phyloP scores from a whole-genome alignment of 208 protist genomes.

The Leishmania lainsoni region DNA sequence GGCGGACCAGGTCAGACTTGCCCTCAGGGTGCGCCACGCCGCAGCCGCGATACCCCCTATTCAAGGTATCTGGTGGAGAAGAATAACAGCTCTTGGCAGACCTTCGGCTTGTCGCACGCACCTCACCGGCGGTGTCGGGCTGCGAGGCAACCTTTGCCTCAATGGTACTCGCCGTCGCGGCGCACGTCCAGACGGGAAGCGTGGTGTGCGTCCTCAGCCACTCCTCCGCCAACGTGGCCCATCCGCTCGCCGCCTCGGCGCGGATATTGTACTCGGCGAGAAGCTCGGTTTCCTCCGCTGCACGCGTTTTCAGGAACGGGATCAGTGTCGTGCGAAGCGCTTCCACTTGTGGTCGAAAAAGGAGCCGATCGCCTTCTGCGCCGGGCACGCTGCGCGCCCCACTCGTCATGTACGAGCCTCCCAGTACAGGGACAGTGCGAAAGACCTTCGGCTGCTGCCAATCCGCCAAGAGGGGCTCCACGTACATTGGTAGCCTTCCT shows the following conservation, averaged over 20 bases:
- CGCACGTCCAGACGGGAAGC: slow-evolving; percentile 54
- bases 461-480: slow-evolving; percentile 77
- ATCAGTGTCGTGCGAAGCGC: slow-evolving; percentile 43
- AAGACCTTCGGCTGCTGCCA: slow-evolving; percentile 83
- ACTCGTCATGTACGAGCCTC: slow-evolving; percentile 48
- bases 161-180: slow-evolving; percentile 10
- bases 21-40: slow-evolving; percentile 61
- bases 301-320: slow-evolving; percentile 52
- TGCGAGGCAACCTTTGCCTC: slow-evolving; percentile 20
- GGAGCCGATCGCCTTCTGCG: slow-evolving; percentile 14
- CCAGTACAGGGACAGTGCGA: slow-evolving; percentile 54
- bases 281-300: slow-evolving; percentile 26
- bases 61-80: neutral
- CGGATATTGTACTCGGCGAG: slow-evolving; percentile 28
- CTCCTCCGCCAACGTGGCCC: slow-evolving; percentile 31
- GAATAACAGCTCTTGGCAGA: neutral
- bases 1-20: slow-evolving; percentile 48
- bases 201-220: slow-evolving; percentile 36
- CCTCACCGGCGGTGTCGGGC: neutral
- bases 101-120: neutral
- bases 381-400: neutral
- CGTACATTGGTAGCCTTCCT: slow-evolving; percentile 69
- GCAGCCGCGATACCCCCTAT: slow-evolving; percentile 24
- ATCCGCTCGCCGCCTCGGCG: slow-evolving; percentile 29
- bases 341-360: slow-evolving; percentile 46